Percentiles rank a stretch among this genome's conserved stretches.
Evolutionary conservation across 2,329 filamentous ascomycete genomes (phyloP).

Genomic region (Fusarium mangiferae): DNA sequence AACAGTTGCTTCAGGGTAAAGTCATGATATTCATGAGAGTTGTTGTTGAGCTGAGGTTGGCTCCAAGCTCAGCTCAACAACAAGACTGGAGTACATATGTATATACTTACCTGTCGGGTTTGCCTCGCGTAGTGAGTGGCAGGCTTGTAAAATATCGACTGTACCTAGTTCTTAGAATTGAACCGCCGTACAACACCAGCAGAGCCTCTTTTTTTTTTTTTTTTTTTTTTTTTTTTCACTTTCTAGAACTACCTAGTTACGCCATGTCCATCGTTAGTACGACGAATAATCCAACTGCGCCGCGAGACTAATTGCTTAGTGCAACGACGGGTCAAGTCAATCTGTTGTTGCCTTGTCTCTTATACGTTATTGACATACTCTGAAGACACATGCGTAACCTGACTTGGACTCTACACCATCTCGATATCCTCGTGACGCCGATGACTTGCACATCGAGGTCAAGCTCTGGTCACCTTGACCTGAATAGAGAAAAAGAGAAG

Average conservation of each 20-base stretch:
- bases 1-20: neutral
- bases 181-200: neutral
- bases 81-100: neutral
- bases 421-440: constrained; percentile 1
- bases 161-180: neutral
- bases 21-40: neutral
- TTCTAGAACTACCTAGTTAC: neutral
- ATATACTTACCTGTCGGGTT: neutral
- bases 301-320: neutral
- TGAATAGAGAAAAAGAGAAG: neutral
- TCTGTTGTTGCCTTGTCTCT: neutral
- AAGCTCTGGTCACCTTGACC: neutral
- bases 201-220: constrained; percentile 5
- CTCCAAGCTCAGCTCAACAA: too few relatives aligned
- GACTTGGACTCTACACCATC: constrained; percentile 4
- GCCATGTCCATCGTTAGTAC: neutral
- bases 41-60: neutral
- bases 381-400: neutral
- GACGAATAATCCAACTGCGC: neutral
- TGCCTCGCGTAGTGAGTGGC: neutral
- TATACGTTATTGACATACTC: neutral
- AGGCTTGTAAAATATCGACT: neutral
- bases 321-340: neutral
- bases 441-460: neutral
- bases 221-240: neutral